Conservation (phyloP, 1,284 basidiomycete genomes). For the Trichosporon faecale region DNA sequence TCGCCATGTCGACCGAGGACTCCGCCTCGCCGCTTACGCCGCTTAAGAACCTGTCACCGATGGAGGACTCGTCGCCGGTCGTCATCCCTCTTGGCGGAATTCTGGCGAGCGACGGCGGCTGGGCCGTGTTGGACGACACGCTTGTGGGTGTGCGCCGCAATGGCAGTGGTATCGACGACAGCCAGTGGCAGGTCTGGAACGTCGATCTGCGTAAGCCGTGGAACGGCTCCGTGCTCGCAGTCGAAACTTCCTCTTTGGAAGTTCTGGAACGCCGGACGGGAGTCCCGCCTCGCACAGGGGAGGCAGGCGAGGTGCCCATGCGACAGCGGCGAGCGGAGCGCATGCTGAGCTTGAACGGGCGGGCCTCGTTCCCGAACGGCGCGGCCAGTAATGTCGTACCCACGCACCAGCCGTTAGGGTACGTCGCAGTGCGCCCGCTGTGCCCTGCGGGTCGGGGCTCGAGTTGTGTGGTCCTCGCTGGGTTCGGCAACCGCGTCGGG, state of each 20-base stretch:
- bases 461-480: constrained; percentile 25
- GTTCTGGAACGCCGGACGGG: constrained; percentile 22
- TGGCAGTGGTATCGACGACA: constrained; percentile 39
- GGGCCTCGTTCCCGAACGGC: constrained; percentile 35
- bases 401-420: constrained; percentile 36
- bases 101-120: constrained; percentile 26
- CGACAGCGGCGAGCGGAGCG: constrained; percentile 37
- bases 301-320: constrained; percentile 29
- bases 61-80: background rate
- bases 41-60: background rate
- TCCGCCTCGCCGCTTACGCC: background rate
- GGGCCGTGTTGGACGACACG: constrained; percentile 26
- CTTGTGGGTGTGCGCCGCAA: constrained; percentile 35
- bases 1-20: constrained; percentile 17
- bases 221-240: constrained; percentile 37
- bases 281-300: background rate
- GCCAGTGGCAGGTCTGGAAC: constrained; percentile 41
- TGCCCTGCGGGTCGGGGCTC: constrained; percentile 19
- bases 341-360: constrained; percentile 39
- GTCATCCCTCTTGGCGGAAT: constrained; percentile 37
- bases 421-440: constrained; percentile 37
- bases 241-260: constrained; percentile 27
- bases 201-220: constrained; percentile 37
- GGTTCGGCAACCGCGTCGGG: constrained; percentile 46
- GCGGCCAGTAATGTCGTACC: constrained; percentile 32